These are phyloP conservation scores for Coemansia sp. DNA, from an alignment of 192 early-diverging fungal genomes.

Conservation along the genomic window DNA sequence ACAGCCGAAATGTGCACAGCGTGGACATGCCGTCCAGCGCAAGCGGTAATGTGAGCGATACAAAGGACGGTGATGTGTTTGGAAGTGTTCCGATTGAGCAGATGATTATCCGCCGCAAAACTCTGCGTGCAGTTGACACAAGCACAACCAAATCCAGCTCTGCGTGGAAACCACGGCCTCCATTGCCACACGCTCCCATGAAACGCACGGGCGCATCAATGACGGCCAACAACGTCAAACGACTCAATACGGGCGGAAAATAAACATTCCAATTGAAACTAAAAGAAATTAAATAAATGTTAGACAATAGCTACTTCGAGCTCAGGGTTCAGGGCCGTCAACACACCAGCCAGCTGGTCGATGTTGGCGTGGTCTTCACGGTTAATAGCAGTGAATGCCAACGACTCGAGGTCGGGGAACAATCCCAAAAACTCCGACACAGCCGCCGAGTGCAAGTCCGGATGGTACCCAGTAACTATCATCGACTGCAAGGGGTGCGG, in stretches of 20 bases:
- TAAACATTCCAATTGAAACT: neutral
- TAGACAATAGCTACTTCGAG: conserved; percentile 44
- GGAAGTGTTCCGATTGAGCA: conserved; percentile 36
- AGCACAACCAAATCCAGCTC: neutral
- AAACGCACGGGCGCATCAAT: conserved; percentile 32
- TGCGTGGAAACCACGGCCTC: conserved; percentile 3
- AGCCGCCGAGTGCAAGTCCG: conserved; percentile 42
- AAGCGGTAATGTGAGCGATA: neutral
- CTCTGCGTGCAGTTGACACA: conserved; percentile 6
- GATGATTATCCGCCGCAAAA: conserved; percentile 41
- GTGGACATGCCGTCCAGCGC: conserved; percentile 9
- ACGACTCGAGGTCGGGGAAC: conserved; percentile 48
- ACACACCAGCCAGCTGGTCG: conserved; percentile 50
- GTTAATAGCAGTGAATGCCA: conserved; percentile 36
- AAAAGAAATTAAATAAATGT: neutral
- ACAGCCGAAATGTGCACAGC: neutral
- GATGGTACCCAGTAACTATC: conserved; percentile 45
- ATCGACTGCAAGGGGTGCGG: conserved; percentile 47
- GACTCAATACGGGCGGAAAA: neutral
- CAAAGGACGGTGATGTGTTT: conserved; percentile 20
- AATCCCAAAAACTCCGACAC: conserved; percentile 46
- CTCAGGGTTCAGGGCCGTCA: conserved; percentile 48
- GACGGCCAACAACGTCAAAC: conserved; percentile 7
- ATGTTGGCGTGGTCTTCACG: conserved; percentile 54
- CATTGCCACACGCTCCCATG: conserved; percentile 12